Percentiles rank a stretch among this genome's conserved stretches.
These are phyloP conservation scores for Linum tenue DNA, from an alignment of 345 rosid species.

Conservation along the genomic window DNA sequence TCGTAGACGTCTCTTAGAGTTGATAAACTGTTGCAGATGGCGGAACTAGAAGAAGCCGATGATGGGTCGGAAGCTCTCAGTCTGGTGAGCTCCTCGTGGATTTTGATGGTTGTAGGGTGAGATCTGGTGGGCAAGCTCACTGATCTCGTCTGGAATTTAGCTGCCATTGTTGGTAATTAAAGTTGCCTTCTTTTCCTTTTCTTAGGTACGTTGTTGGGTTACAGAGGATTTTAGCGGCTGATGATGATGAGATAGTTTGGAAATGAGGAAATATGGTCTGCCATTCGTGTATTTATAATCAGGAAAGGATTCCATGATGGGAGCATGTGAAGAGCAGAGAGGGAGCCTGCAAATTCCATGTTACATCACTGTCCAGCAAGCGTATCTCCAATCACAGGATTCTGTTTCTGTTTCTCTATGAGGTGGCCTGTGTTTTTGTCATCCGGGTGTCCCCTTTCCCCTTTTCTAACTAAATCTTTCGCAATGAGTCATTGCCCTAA, in stretches of 20 bases:
- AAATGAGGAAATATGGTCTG: neutral
- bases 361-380: constrained; percentile 17
- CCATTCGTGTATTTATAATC: neutral
- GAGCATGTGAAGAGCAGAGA: constrained; percentile 21
- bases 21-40: constrained; percentile 27
- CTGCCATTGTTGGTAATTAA: constrained; percentile 22
- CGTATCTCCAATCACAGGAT: constrained; percentile 21
- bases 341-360: constrained; percentile 13
- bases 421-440: constrained; percentile 33
- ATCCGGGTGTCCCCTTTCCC: constrained; percentile 7
- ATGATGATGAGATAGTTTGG: constrained; percentile 1
- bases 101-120: constrained; percentile 42
- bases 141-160: constrained; percentile 41
- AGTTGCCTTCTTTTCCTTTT: neutral
- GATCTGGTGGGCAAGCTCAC: constrained; percentile 65
- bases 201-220: neutral
- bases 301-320: constrained; percentile 1
- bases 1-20: constrained; percentile 40
- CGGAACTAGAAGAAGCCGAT: constrained; percentile 23
- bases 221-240: neutral
- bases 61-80: constrained; percentile 28
- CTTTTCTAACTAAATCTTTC: constrained; percentile 15
- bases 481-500: constrained; percentile 31
- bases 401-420: constrained; percentile 11
- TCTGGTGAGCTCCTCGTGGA: constrained; percentile 46